Evolutionary conservation across 495 filamentous ascomycete species (phyloP).

Genomic region (Podospora pseudoanserina): DNA sequence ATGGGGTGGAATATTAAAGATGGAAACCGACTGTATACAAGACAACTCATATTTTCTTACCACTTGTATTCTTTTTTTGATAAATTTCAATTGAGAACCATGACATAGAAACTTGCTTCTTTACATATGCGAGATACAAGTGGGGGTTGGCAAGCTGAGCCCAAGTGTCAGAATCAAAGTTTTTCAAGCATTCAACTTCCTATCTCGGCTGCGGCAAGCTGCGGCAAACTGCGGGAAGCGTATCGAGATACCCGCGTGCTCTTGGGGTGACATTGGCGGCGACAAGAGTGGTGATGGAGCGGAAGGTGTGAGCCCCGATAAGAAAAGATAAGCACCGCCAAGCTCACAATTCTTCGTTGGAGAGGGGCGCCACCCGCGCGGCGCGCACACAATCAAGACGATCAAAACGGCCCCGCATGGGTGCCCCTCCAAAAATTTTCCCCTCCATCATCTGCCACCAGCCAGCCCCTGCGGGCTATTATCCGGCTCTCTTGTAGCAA

Average conservation of each 20-base stretch:
- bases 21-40: neutral
- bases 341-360: neutral
- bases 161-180: neutral
- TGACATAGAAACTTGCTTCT: neutral
- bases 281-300: neutral
- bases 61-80: neutral
- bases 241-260: neutral
- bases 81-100: neutral
- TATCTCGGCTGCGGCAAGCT: neutral
- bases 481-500: constrained; percentile 10
- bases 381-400: neutral
- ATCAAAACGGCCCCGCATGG: constrained; percentile 5
- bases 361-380: constrained; percentile 1
- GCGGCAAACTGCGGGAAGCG: neutral
- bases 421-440: constrained; percentile 17
- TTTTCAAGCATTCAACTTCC: neutral
- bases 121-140: too few species aligned
- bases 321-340: constrained; percentile 7
- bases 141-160: neutral
- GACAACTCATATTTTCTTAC: neutral
- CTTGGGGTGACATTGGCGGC: neutral
- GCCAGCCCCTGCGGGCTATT: neutral
- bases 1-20: neutral
- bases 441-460: constrained; percentile 1
- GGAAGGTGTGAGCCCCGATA: neutral